Evolutionary conservation across 1,284 basidiomycete genomes (phyloP).

Genomic region (Leucoagaricus sp.): DNA sequence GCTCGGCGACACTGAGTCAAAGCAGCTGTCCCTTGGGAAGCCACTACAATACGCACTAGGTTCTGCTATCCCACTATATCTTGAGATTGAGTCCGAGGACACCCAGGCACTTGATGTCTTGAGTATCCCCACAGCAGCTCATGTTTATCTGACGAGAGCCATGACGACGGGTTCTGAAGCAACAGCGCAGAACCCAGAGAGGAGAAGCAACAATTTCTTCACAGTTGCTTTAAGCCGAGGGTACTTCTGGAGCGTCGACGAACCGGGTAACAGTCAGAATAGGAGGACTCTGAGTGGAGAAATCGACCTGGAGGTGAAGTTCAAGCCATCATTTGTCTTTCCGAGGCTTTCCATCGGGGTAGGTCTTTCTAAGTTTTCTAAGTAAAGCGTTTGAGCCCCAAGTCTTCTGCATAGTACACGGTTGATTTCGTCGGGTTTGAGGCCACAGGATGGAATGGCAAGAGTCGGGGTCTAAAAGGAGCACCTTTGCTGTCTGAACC

Average conservation of each 20-base stretch:
- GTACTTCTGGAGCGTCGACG: constrained; percentile 43
- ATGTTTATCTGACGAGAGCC: constrained; percentile 34
- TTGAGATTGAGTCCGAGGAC: constrained; percentile 45
- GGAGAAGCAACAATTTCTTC: constrained; percentile 50
- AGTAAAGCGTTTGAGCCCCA: background rate
- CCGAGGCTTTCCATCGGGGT: constrained; percentile 38
- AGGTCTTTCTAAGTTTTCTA: background rate
- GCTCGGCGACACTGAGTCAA: background rate
- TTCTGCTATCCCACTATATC: constrained; percentile 48
- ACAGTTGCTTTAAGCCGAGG: constrained; percentile 41
- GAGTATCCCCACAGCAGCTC: constrained; percentile 38
- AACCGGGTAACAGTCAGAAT: constrained; percentile 33
- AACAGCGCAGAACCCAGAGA: constrained; percentile 37
- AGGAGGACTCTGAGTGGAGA: constrained; percentile 50
- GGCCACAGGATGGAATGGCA: constrained; percentile 19
- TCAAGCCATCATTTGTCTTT: constrained; percentile 57
- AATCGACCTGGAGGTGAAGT: constrained; percentile 43
- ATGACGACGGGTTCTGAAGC: constrained; percentile 50
- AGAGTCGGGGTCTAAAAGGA: constrained; percentile 1
- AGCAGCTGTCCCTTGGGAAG: constrained; percentile 51
- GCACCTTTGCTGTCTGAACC: constrained; percentile 39
- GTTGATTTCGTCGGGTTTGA: constrained; percentile 7
- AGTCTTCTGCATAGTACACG: constrained; percentile 9
- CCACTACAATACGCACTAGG: constrained; percentile 56
- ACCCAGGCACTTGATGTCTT: constrained; percentile 53